Evolutionary conservation across 2,329 filamentous ascomycete species (phyloP), one percentile per base, ranked within the genome.

Genomic region (Fusarium oxysporum): DNA sequence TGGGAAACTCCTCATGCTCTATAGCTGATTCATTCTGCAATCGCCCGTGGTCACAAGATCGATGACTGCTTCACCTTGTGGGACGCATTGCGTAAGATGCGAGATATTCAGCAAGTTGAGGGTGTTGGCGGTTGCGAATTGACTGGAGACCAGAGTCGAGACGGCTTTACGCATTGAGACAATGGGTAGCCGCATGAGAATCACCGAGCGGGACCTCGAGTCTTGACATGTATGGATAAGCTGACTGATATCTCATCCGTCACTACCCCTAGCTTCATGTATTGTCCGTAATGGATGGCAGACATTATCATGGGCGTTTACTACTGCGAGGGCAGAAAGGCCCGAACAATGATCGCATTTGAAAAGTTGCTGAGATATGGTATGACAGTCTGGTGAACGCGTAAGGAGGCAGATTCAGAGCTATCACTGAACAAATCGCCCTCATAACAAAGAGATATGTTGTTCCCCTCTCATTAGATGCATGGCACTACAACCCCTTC

Each of bases 21-120:
- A 9, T 16, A 17, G 13, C 25, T 48, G 40, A 56, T 54, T 54
- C 28, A 33, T 35, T 6, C 33, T 72, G 70, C 57, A 71, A 50
- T 35, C 40, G 54, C 19, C 70, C 70, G 57, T 5, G 32, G 40
- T 44, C 57, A 73, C 57, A 68, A 37, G 54, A 64, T 60, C 23
- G 30, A 60, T 51, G 40, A 48, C 45, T 70, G 37, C 37, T 30
- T 65, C 17, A 14, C 19, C 45, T 55, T 35, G 48, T 71, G 44
- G 14, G 35, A 67, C 44, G 21, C n/a, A n/a, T 37, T 37, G 30
- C 19, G 38, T 16, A 47, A 28, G 35, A 23, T 38, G 16, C 35
- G 9, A 50, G 14, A 14, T 19, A 19, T 25, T 25, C 25, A 43
- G 3, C 16, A 28, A 25, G 12, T 14, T 12, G 11, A 37, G 23